Base-by-base conservation (phyloP, 2,329 filamentous ascomycete genomes). In the Epichloe festucae region DNA sequence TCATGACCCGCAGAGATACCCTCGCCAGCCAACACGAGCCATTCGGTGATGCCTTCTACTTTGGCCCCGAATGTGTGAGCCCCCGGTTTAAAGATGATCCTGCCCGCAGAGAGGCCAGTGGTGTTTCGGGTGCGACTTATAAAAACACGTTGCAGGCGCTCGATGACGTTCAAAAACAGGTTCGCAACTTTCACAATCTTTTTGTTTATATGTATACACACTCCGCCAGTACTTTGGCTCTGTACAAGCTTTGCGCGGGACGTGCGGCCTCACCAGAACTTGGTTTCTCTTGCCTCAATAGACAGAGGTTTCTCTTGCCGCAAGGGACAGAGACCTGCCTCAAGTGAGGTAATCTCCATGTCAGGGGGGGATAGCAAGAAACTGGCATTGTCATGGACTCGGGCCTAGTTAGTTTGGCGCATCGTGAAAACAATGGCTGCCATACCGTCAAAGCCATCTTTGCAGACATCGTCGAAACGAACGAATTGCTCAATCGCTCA, bases 41-140 rank as follows among this genome's bases (percentile, higher is more conserved):
- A 5, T 97, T 97, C 69, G 91, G 91, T 50, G 93, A 97, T 70
- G 87, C 90, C 55, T 97, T 91, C 66, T 97, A 97, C 73, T 97
- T 85, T 64, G 91, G 93, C 49, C 90, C 91, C 6, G 93, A 98
- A 71, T 79, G 88, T 59, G 76, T 97, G 59, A 84, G 86, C 62
- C 73, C 49, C 49, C 81, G 93, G 61, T 98, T 88, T 65, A 83
- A 84, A 62, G 66, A 85, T 44, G 87, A 95, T 57, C 68, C 68
- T 49, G 68, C 69, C 41, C 67, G 69, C 36, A 73, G 82, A 53
- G 61, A 73, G 52, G 69, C 77, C 60, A 85, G 80, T 57, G 86
- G 86, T 50, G 88, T 87, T 61, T 69, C 74, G 43, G 66, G 83
- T 48, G 82, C 79, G 58, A 93, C 87, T 2, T 94, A 82, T 68